Evolutionary conservation across 495 filamentous ascomycete genomes (phyloP), one percentile per base, ranked within the genome.

Genomic region (Tuber magnatum): DNA sequence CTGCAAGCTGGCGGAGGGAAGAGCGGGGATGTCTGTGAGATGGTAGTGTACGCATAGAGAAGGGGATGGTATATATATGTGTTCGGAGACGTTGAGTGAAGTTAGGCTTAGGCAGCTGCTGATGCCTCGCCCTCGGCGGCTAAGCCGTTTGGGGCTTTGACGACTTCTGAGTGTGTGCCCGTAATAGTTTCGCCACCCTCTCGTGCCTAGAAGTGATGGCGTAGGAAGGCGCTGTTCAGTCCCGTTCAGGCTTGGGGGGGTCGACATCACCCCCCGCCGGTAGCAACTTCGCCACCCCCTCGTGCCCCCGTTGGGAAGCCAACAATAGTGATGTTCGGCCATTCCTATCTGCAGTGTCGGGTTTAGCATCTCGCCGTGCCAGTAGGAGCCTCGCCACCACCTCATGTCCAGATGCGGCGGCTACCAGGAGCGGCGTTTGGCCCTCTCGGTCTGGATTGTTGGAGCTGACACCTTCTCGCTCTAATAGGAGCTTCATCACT

Each of bases 251-350:
- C 18, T 46, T 46, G 44, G 1, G 20, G 18, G 44, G 44, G 44
- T 46, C 6, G 16, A 46, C 44, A 22, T 46, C 44, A 12, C 6
- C 18, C 16, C 44, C 18, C 6, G 18, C 18, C 18, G 12, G 79
- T 10, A 83, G 76, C 43, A 82, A n/a, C 72, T 75, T 69, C 48
- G 84, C 82, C 18, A 80, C 75, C 32, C 51, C 69, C 73, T 70
- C 74, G 56, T 80, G 72, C 14, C 77, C 81, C 16, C 70, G 61
- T 41, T 1, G 10, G 42, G 79, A 74, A 69, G 81, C 81, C 1
- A 18, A 38, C 51, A 73, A 76, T 3, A 82, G 71, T 32, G 81
- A 73, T 46, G 81, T 78, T 35, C 39, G 61, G 9, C 78, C 75
- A 41, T 46, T 0, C 10, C 35, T 61, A 43, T 80, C 77, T 51